Evolutionary conservation across 2,329 filamentous ascomycete species (phyloP), one percentile per base, ranked within the genome.

Genomic region (Pyricularia sp.): DNA sequence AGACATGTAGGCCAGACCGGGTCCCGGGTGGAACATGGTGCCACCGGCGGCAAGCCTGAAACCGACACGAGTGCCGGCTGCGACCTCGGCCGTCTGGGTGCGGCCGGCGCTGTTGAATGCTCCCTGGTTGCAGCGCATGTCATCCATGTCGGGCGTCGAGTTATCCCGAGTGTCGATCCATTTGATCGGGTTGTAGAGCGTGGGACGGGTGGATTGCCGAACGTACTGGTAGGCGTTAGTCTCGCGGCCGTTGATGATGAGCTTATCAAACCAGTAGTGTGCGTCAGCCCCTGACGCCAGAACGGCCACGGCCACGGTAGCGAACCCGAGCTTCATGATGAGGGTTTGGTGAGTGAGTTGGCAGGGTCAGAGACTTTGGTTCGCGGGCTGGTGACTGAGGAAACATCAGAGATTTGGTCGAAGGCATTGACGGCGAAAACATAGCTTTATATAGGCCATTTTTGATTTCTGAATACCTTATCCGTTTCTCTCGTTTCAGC

Each of bases 1-100:
- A 55, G 76, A 77, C 72, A 79, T 72, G 70, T 79, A 79, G 68
- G 78, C 70, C 66, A 74, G 74, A 22, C 76, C 73, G 0, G 77
- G 76, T 16, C 77, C 77, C 5, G 77, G 77, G 68, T 79, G 77
- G 72, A 78, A 75, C 70, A 83, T 77, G 70, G 78, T 70, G 68
- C 79, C 75, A 70, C 78, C 76, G 75, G 80, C 73, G 75, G 79
- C 74, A 69, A 83, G 69, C 77, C 82, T 75, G 75, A 82, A 73
- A 70, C 78, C 74, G 71, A 83, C 70, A 71, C 80, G 77, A 72
- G 79, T 75, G 49, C 81, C 81, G 4, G 79, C 76, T 64, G 77
- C 77, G 66, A 82, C 80, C 2, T 73, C 71, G 68, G 80, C 75
- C 7, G 78, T 76, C 70, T 77, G 73, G 28, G 77, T 78, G 30